Evolutionary conservation across 2,329 filamentous ascomycete species (phyloP).

Genomic region (Purpureocillium takamizusanense): DNA sequence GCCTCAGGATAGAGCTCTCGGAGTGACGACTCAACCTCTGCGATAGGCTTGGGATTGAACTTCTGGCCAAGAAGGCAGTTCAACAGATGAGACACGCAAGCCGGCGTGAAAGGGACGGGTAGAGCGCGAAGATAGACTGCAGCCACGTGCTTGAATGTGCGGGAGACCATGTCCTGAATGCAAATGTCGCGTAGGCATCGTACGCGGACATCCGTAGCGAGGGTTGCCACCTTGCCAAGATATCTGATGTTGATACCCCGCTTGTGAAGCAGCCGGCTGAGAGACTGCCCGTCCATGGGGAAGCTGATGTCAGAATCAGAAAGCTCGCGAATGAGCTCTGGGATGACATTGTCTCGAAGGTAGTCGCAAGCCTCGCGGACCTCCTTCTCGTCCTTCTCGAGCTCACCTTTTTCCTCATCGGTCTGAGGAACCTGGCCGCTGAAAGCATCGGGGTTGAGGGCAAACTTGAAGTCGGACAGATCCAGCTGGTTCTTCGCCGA

Average conservation of each 20-base stretch:
- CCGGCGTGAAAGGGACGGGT: conserved; percentile 68
- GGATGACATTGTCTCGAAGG: conserved; percentile 68
- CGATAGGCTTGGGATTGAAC: conserved; percentile 67
- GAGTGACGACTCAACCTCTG: conserved; percentile 68
- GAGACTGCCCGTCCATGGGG: conserved; percentile 94
- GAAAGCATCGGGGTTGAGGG: conserved; percentile 91
- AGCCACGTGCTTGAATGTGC: conserved; percentile 88
- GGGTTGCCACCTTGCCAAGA: conserved; percentile 71
- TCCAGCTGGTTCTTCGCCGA: conserved; percentile 57
- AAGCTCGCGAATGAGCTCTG: conserved; percentile 78
- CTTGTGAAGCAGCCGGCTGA: conserved; percentile 85
- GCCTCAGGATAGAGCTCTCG: conserved; percentile 71
- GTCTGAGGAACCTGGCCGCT: conserved; percentile 87
- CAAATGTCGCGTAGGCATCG: conserved; percentile 69
- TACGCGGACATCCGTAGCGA: conserved; percentile 63
- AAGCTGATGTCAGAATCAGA: conserved; percentile 91
- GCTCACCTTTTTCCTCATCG: conserved; percentile 78
- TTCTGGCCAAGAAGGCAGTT: conserved; percentile 82
- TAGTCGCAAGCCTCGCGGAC: conserved; percentile 78
- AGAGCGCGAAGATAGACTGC: conserved; percentile 71
- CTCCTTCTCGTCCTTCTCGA: conserved; percentile 76
- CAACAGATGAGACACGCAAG: conserved; percentile 76
- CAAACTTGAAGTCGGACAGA: conserved; percentile 76
- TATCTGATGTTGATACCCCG: conserved; percentile 96
- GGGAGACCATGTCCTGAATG: conserved; percentile 87